These are phyloP conservation scores for Pseudotsuga menziesii DNA, from an alignment of 75 land plant genomes.

Conservation along the genomic window DNA sequence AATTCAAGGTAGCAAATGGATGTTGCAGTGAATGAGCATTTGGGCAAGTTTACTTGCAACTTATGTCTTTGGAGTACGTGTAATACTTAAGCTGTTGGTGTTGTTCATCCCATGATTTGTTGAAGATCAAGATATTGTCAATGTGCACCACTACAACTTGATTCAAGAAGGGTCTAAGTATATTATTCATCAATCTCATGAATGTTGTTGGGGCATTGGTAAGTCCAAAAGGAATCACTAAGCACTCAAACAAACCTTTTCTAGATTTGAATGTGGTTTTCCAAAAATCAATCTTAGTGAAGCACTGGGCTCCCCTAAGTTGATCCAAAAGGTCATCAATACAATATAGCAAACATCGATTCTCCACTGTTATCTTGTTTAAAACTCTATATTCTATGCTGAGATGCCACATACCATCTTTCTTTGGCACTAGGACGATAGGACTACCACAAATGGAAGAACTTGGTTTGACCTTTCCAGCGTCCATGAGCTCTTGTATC, in stretches of 20 bases:
- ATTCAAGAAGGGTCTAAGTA: no score
- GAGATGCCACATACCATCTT: not conserved
- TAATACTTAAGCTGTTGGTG: not conserved
- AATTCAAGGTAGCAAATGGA: not conserved
- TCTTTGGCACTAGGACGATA: conserved; percentile 8
- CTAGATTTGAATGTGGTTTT: no score
- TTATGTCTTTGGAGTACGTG: not conserved
- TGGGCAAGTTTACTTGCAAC: not conserved
- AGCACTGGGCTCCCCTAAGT: not conserved
- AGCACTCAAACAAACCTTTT: no score
- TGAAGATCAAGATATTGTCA: no score
- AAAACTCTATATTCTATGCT: conserved; percentile 14
- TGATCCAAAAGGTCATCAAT: conserved; percentile 12
- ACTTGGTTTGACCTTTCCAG: conserved; percentile 8
- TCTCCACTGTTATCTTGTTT: conserved; percentile 11
- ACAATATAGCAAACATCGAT: not conserved
- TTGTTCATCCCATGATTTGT: no score
- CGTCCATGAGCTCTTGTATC: not conserved
- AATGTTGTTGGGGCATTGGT: no score
- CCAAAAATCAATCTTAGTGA: not conserved
- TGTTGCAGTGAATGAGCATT: not conserved
- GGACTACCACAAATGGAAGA: conserved; percentile 10
- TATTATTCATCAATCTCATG: no score
- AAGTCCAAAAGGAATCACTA: no score
- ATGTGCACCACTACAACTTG: no score